Base-by-base conservation (phyloP, 177 flowering plant species). In the Telopea speciosissima region DNA sequence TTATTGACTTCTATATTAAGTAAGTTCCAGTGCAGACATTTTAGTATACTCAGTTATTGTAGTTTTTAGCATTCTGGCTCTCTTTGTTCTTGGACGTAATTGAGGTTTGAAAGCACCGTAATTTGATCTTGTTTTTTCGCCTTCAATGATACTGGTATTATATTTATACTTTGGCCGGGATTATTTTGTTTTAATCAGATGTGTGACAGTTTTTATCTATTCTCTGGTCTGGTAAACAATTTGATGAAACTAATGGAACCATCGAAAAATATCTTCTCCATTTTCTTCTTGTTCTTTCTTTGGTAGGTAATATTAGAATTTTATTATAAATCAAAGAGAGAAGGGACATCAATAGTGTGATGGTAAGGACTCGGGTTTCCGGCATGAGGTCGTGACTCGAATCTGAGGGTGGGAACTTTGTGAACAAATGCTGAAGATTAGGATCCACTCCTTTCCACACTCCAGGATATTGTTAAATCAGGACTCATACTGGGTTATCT, bases 1-100 rank as follows among this genome's bases (percentile, higher is more conserved):
- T 95, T 59, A 91, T 95, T 56, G 99, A 95, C 84, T 95, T 95
- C 68, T 95, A 95, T 73, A 85, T 95, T 68, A 90, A 91, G 99
- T 95, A 83, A 82, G 97, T 77, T 69, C n/a, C 40, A 36, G 10
- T 26, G 45, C 63, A 40, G 63, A 31, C 16, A 61, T 33, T 56
- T 11, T 52, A 36, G 70, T 16, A 4, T 19, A 12, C 17, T 12
- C 14, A 49, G 54, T 12, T 36, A 31, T 36, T 36, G 1, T 52
- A 14, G 56, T 52, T 52, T 52, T 19, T 19, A 3, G 58, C 19
- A 52, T 14, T 52, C 4, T 52, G 58, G n/a, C n/a, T 21, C 58
- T 52, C n/a, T 52, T 52, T 52, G 58, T 52, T 52, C 58, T 52
- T 7, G 58, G 58, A 52, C 1, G 14, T 52, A 52, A 52, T 16